Evolutionary conservation across 495 filamentous ascomycete genomes (phyloP).

Genomic region (Ramalina intermedia): DNA sequence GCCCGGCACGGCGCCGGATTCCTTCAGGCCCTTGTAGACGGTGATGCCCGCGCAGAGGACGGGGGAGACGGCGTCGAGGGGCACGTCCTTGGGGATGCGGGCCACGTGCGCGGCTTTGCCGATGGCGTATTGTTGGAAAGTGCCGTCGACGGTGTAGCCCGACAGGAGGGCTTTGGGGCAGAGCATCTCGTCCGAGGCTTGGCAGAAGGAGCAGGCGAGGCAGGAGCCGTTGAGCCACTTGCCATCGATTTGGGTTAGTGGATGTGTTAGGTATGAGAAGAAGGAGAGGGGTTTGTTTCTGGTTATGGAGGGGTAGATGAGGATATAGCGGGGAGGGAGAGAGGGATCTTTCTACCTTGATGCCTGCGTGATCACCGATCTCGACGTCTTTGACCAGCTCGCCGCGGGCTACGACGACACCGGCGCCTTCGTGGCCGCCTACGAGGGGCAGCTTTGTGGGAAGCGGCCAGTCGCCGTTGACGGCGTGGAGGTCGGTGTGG

Average conservation of each 20-base stretch:
- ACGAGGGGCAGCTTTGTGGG: constrained; percentile 67
- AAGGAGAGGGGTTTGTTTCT: neutral
- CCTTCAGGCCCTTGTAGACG: constrained; percentile 86
- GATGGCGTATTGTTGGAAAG: constrained; percentile 85
- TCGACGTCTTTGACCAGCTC: constrained; percentile 56
- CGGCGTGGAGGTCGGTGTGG: constrained; percentile 76
- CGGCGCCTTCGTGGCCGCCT: constrained; percentile 88
- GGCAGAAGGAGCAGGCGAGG: constrained; percentile 66
- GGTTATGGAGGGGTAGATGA: neutral
- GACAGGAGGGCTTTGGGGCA: constrained; percentile 60
- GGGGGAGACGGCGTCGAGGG: constrained; percentile 65
- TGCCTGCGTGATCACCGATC: constrained; percentile 68
- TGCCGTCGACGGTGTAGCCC: constrained; percentile 83
- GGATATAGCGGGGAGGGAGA: neutral
- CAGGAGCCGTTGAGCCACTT: constrained; percentile 78
- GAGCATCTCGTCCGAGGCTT: constrained; percentile 58
- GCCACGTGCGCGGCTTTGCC: constrained; percentile 74
- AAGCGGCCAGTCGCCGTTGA: constrained; percentile 82
- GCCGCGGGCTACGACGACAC: constrained; percentile 69
- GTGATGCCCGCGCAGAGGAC: constrained; percentile 83
- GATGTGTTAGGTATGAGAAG: neutral
- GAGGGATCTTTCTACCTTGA: constrained; percentile 34
- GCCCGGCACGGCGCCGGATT: constrained; percentile 57
- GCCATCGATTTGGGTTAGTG: neutral
- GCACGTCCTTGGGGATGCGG: constrained; percentile 57